Percentiles rank a stretch among this genome's conserved stretches.
Conservation (phyloP, 305 asterid genomes). For the Rubia occidens region DNA sequence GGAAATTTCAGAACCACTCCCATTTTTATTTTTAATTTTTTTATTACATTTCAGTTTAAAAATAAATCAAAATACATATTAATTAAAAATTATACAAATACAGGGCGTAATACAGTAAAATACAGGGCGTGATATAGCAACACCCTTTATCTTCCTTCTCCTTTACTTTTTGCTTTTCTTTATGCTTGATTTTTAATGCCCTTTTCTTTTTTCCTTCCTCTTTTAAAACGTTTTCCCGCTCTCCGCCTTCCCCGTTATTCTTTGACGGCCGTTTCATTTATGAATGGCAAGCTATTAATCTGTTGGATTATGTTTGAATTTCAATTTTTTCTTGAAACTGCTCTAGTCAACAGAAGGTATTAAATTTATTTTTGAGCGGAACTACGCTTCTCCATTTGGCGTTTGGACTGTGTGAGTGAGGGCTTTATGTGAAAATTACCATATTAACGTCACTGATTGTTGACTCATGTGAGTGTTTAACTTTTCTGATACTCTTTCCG, state of each 20-base stretch:
- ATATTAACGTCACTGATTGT: no score
- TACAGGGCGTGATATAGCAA: no score
- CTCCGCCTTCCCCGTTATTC: neutral
- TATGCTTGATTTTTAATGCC: neutral
- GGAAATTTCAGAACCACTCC: no score
- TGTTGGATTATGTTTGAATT: neutral
- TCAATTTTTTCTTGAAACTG: neutral
- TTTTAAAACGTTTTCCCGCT: constrained; percentile 2
- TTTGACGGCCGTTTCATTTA: neutral
- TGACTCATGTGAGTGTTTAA: no score
- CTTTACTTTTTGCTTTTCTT: neutral
- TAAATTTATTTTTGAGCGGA: neutral
- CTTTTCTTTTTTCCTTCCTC: neutral
- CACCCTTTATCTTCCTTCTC: neutral
- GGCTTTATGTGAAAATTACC: neutral
- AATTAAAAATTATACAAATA: no score
- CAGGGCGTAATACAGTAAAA: no score
- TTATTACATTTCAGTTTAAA: no score
- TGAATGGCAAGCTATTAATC: no score
- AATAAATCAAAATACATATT: no score
- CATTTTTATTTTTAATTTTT: no score
- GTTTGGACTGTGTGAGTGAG: neutral
- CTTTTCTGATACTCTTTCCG: no score
- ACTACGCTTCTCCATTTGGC: neutral
- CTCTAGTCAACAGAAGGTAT: neutral